Evolutionary conservation across 2,329 filamentous ascomycete genomes (phyloP), one percentile per base, ranked within the genome.

Genomic region (Chaetomium sp.): DNA sequence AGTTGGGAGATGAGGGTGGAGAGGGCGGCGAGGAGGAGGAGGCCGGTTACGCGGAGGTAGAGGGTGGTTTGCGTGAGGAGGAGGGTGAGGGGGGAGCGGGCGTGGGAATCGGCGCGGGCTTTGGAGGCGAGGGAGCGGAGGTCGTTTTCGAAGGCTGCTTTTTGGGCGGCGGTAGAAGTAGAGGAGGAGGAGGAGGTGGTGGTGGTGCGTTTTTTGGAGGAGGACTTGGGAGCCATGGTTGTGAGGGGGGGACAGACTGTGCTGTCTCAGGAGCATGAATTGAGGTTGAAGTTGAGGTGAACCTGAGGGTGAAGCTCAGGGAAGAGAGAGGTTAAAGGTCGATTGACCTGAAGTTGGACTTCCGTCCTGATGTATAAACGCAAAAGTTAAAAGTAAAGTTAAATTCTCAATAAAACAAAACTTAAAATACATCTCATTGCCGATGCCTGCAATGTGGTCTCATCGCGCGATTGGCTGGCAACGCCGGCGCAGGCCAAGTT

Each of bases 1-100:
- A 91, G 77, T 67, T 89, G 83, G 0, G 88, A 92, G 56, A 87
- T 80, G 59, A 85, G 83, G 47, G 87, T 85, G 58, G 80, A 84
- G 43, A 85, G 68, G 45, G 85, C 88, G 8, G 81, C 77, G 46
- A 88, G 73, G 33, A 75, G 63, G 59, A 85, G 72, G 12, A 85
- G 66, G n/a, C 70, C 65, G 19, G 66, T 61, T 2, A 73, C 69
- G 59, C 72, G 72, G 59, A 70, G 63, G 58, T 78, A 78, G 56
- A 77, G 61, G 49, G 68, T 60, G 35, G 64, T 61, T 59, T 79
- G 76, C 12, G 70, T 67, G 8, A 61, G 51, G 11, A 68, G 54
- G 59, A 69, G 70, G 33, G 68, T 72, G 8, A 61, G 51, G 11
- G 68, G 54, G 59, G 69, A 70, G 32, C 68, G 72, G 50, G 62